Evolutionary conservation across 164 flowering plant genomes (phyloP).

Genomic region (Vitis rotundifolia): DNA sequence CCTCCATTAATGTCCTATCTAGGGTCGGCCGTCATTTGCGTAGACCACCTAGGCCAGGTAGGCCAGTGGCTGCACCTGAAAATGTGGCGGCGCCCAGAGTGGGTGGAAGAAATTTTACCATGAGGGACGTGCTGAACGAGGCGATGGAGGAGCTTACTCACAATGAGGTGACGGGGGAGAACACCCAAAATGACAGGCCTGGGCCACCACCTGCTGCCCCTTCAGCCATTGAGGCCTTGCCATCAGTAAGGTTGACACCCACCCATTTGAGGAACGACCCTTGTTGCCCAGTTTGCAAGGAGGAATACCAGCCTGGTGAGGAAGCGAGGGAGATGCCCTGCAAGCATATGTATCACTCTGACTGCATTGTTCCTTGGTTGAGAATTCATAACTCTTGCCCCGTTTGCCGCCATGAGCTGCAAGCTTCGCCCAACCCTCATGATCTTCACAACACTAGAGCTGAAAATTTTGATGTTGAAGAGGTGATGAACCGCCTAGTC

Average conservation of each 20-base stretch:
- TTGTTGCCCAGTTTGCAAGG: slow-evolving; percentile 50
- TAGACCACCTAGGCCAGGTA: slow-evolving; percentile 9
- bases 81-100: neutral
- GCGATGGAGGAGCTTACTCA: neutral
- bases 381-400: slow-evolving; percentile 46
- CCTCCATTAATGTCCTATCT: slow-evolving; percentile 9
- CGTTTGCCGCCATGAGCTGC: slow-evolving; percentile 42
- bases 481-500: slow-evolving; percentile 11
- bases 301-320: slow-evolving; percentile 35
- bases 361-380: slow-evolving; percentile 56
- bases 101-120: neutral
- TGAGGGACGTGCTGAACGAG: neutral
- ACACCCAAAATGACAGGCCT: slow-evolving; percentile 15
- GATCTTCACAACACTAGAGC: neutral
- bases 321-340: slow-evolving; percentile 44
- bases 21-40: slow-evolving; percentile 29
- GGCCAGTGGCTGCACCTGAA: slow-evolving; percentile 2
- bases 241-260: slow-evolving; percentile 22
- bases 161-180: slow-evolving; percentile 8
- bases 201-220: slow-evolving; percentile 35
- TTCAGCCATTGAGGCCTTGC: slow-evolving; percentile 34
- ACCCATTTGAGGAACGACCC: slow-evolving; percentile 20
- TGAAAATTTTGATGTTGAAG: slow-evolving; percentile 8
- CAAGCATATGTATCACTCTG: slow-evolving; percentile 50
- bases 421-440: neutral